phyloP scores from a whole-genome alignment of 257 asterid genomes.

The Linaria vulgaris region DNA sequence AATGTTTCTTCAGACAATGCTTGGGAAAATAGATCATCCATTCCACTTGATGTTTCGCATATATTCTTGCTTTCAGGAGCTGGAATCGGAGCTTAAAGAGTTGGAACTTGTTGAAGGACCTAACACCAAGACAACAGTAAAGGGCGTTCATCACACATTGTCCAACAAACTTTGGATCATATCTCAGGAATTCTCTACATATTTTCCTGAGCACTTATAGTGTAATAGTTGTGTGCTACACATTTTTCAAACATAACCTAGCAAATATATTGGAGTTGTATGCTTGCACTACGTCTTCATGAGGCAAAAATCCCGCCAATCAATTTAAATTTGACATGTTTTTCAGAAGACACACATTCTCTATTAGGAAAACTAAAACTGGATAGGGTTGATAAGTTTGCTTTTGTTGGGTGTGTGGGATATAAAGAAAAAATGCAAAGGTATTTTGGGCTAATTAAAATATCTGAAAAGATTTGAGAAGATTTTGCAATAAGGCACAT shows the following conservation, averaged over 20 bases:
- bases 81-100: constrained; percentile 30
- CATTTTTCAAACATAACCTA: constrained; percentile 4
- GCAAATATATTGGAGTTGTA: constrained; percentile 3
- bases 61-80: constrained; percentile 34
- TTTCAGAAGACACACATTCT: constrained; percentile 9
- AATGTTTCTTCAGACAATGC: constrained; percentile 25
- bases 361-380: constrained; percentile 2
- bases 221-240: constrained; percentile 13
- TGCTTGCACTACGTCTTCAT: background rate
- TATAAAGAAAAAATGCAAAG: too few relatives aligned
- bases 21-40: constrained; percentile 13
- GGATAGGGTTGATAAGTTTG: background rate
- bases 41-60: constrained; percentile 28
- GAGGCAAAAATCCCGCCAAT: background rate
- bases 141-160: constrained; percentile 22
- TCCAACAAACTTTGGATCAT: constrained; percentile 27
- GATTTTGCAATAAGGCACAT: too few relatives aligned
- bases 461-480: too few relatives aligned
- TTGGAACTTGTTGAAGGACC: constrained; percentile 53
- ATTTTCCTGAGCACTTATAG: constrained; percentile 20
- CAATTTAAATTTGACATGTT: constrained; percentile 6
- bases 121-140: constrained; percentile 32
- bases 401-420: background rate
- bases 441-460: too few relatives aligned
- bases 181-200: background rate